These are phyloP conservation scores for Dentipellis fragilis DNA, from an alignment of 768 basidiomycete species.

Conservation along the genomic window DNA sequence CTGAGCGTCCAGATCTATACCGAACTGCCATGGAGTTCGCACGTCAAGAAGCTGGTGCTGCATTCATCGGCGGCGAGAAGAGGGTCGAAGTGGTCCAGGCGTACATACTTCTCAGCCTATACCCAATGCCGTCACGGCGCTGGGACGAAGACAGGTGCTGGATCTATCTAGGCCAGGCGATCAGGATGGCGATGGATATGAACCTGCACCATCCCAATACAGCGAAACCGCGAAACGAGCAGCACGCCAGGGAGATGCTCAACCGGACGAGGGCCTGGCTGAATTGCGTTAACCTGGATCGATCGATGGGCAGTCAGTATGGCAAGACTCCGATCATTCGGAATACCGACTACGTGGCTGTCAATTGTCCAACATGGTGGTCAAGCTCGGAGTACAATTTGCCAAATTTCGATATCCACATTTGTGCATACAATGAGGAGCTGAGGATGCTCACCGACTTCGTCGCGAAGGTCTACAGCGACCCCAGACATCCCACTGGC, in stretches of 20 bases:
- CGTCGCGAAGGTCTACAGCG: constrained; percentile 49
- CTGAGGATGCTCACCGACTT: constrained; percentile 56
- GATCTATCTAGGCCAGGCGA: constrained; percentile 83
- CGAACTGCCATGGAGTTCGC: constrained; percentile 61
- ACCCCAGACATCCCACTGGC: constrained; percentile 65
- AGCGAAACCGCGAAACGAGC: constrained; percentile 69
- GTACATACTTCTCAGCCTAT: constrained; percentile 70
- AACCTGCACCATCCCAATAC: constrained; percentile 75
- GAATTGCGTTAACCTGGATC: constrained; percentile 85
- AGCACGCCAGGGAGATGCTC: constrained; percentile 77
- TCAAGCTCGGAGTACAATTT: constrained; percentile 31
- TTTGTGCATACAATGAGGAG: constrained; percentile 69
- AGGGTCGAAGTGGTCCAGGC: constrained; percentile 80
- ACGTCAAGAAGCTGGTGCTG: constrained; percentile 64
- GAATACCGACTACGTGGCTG: constrained; percentile 67
- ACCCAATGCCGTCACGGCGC: constrained; percentile 59
- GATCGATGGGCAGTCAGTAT: constrained; percentile 84
- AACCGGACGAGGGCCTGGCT: constrained; percentile 89
- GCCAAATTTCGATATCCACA: constrained; percentile 69
- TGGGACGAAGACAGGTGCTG: constrained; percentile 91
- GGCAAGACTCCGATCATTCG: constrained; percentile 79
- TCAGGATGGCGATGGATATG: constrained; percentile 80
- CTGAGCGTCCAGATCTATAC: constrained; percentile 65
- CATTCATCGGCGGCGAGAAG: constrained; percentile 66
- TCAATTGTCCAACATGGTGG: constrained; percentile 32